Percentiles rank a stretch among this genome's conserved stretches.
phyloP scores from a whole-genome alignment of 1,284 basidiomycete genomes.

The Apiotrichum mycotoxinovorans region DNA sequence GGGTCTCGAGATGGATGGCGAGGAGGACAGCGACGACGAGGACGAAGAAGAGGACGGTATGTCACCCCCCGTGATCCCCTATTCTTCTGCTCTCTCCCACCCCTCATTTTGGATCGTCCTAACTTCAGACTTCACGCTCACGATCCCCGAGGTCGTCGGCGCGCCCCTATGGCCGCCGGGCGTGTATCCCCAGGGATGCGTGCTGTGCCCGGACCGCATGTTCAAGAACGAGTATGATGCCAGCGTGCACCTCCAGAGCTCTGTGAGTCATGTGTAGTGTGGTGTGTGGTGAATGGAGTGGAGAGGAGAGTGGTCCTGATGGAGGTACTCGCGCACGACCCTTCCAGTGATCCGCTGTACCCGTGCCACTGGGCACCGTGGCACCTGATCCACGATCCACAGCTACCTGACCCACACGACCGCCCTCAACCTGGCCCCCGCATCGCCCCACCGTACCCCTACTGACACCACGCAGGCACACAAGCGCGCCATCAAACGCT shows the following conservation, averaged over 20 bases:
- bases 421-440: neutral
- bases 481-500: slow-evolving; percentile 32
- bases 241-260: slow-evolving; percentile 61
- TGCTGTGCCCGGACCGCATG: slow-evolving; percentile 69
- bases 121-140: slow-evolving; percentile 52
- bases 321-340: neutral
- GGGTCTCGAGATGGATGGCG: slow-evolving; percentile 19
- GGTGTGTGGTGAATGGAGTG: neutral
- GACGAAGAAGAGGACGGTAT: neutral
- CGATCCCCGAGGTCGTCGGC: slow-evolving; percentile 60
- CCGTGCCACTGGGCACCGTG: too few relatives aligned
- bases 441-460: neutral
- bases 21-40: slow-evolving; percentile 5
- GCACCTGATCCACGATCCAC: neutral
- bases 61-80: neutral
- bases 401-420: neutral
- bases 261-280: slow-evolving; percentile 55
- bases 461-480: slow-evolving; percentile 24
- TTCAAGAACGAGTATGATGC: slow-evolving; percentile 65
- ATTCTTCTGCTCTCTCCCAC: neutral
- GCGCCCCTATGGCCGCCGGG: slow-evolving; percentile 56
- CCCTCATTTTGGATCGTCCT: neutral
- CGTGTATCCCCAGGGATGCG: slow-evolving; percentile 58
- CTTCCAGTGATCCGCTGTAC: neutral
- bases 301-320: slow-evolving; percentile 1